Conservation (phyloP, 345 rosid species). For the Brassica incana region DNA sequence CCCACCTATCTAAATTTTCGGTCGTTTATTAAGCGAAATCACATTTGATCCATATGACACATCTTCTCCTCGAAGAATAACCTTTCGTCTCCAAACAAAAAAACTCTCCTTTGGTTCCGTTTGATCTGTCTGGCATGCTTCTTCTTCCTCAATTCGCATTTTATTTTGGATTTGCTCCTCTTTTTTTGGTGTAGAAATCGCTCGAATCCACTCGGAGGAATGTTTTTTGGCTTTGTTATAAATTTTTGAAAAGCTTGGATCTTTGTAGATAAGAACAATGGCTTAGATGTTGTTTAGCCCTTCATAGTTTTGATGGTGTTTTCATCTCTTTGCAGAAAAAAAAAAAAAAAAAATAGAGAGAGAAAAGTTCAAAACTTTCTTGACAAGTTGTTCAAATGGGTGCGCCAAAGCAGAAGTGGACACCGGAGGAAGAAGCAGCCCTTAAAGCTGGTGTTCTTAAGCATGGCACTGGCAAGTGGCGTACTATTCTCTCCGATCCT, state of each 20-base stretch:
- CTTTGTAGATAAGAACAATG: no score
- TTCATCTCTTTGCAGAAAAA: slow-evolving; percentile 28
- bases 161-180: no score
- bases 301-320: slow-evolving; percentile 16
- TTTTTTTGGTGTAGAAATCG: no score
- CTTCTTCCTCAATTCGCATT: slow-evolving; percentile 7
- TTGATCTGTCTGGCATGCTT: slow-evolving; percentile 34
- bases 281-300: no score
- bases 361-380: no score
- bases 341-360: not conserved
- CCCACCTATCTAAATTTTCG: not conserved
- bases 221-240: no score
- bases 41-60: slow-evolving; percentile 34
- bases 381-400: slow-evolving; percentile 57
- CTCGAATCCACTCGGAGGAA: no score
- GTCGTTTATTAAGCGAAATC: slow-evolving; percentile 28
- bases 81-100: slow-evolving; percentile 6
- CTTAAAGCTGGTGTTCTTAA: slow-evolving; percentile 91
- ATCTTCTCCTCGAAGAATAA: not conserved
- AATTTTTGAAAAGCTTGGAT: no score
- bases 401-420: slow-evolving; percentile 99
- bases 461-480: slow-evolving; percentile 98
- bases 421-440: slow-evolving; percentile 97
- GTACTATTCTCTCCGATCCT: slow-evolving; percentile 90
- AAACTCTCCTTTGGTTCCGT: slow-evolving; percentile 24